phyloP scores from a whole-genome alignment of 345 rosid genomes.

The Limnanthes douglasii region DNA sequence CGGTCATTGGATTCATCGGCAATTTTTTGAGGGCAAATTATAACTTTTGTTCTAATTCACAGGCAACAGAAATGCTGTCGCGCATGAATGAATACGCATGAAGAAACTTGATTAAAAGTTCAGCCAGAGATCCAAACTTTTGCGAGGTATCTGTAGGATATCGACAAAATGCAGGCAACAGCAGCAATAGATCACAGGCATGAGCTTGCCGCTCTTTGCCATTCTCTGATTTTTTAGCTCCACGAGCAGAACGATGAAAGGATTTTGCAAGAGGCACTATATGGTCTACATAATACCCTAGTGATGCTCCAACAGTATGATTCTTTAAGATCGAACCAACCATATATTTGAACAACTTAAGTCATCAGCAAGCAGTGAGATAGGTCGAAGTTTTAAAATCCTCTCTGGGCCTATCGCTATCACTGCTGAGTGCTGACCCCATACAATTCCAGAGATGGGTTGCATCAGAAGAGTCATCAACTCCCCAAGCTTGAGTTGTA shows the following conservation, averaged over 20 bases:
- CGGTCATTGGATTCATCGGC: slow-evolving; percentile 11
- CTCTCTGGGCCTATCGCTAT: slow-evolving; percentile 71
- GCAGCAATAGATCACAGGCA: slow-evolving; percentile 52
- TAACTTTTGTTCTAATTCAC: slow-evolving; percentile 60
- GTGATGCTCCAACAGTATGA: slow-evolving; percentile 53
- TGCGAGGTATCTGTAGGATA: slow-evolving; percentile 48
- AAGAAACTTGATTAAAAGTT: slow-evolving; percentile 36
- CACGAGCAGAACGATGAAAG: too few species aligned
- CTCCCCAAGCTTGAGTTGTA: slow-evolving; percentile 50
- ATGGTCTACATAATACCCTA: slow-evolving; percentile 59
- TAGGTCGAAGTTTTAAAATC: slow-evolving; percentile 53
- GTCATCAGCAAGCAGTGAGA: slow-evolving; percentile 34
- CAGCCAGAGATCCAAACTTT: slow-evolving; percentile 38
- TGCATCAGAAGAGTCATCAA: slow-evolving; percentile 38
- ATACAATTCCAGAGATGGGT: slow-evolving; percentile 33
- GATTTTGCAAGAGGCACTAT: slow-evolving; percentile 79
- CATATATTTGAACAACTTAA: slow-evolving; percentile 47
- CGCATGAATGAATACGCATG: slow-evolving; percentile 53
- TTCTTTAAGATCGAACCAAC: slow-evolving; percentile 64
- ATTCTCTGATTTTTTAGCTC: slow-evolving; percentile 48
- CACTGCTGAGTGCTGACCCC: slow-evolving; percentile 82
- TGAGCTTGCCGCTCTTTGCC: slow-evolving; percentile 47
- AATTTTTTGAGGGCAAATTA: slow-evolving; percentile 16
- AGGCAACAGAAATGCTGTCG: slow-evolving; percentile 58
- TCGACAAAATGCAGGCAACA: slow-evolving; percentile 74